Percentiles rank a stretch among this genome's conserved stretches.
These are phyloP conservation scores for Crucibulum laeve DNA, from an alignment of 768 basidiomycete species.

Conservation along the genomic window DNA sequence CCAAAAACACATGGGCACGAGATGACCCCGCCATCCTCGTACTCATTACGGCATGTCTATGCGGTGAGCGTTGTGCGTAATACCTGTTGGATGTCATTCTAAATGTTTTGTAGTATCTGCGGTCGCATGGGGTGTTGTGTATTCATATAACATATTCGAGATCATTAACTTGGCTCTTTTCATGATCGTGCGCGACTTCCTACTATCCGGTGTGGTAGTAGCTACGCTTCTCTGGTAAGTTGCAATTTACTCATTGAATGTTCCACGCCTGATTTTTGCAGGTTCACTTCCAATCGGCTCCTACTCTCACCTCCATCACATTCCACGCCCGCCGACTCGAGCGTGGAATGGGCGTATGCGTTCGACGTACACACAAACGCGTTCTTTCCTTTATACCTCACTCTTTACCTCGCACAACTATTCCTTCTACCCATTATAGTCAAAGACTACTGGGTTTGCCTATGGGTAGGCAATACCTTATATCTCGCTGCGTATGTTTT, in stretches of 20 bases:
- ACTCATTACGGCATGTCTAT: slow-evolving; percentile 75
- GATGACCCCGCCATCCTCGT: slow-evolving; percentile 96
- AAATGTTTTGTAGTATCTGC: slow-evolving; percentile 58
- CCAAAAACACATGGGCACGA: slow-evolving; percentile 97
- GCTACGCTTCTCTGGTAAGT: slow-evolving; percentile 76
- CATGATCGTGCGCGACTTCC: slow-evolving; percentile 89
- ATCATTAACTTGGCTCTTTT: slow-evolving; percentile 63
- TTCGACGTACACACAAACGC: slow-evolving; percentile 97
- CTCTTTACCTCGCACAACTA: slow-evolving; percentile 85
- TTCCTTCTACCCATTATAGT: slow-evolving; percentile 82
- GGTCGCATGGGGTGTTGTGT: slow-evolving; percentile 82
- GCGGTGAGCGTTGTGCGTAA: slow-evolving; percentile 40
- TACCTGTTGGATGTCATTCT: background rate
- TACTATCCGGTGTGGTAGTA: slow-evolving; percentile 69
- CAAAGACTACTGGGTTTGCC: slow-evolving; percentile 88
- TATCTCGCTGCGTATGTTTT: slow-evolving; percentile 79
- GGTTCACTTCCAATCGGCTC: slow-evolving; percentile 69
- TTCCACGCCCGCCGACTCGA: slow-evolving; percentile 62
- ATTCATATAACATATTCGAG: slow-evolving; percentile 54
- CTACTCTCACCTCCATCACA: slow-evolving; percentile 71
- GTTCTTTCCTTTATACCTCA: slow-evolving; percentile 91
- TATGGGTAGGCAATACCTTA: slow-evolving; percentile 88
- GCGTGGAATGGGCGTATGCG: slow-evolving; percentile 90
- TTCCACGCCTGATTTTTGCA: slow-evolving; percentile 18
- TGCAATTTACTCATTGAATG: background rate